A percentile compares a stretch with the other conserved stretches of the same genome.
Evolutionary conservation across 495 filamentous ascomycete species (phyloP).

Genomic region (Oleoguttula mirabilis): DNA sequence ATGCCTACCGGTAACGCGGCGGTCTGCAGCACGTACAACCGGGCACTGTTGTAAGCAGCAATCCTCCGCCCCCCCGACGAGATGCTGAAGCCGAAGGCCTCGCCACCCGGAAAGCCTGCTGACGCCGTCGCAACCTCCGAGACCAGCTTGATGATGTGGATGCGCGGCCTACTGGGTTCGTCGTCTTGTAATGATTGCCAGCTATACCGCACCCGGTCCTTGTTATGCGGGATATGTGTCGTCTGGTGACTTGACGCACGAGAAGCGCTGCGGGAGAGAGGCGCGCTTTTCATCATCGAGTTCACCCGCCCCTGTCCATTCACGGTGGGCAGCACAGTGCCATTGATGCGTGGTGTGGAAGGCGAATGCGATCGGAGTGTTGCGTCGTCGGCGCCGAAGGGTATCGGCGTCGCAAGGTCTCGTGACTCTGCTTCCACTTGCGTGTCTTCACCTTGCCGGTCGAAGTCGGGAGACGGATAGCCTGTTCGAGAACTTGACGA

Average conservation of each 20-base stretch:
- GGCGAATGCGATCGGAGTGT: not conserved
- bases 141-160: slow-evolving; percentile 21
- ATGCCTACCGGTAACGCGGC: slow-evolving; percentile 19
- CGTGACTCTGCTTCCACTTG: not conserved
- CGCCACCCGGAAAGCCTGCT: slow-evolving; percentile 19
- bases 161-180: slow-evolving; percentile 19
- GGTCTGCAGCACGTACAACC: slow-evolving; percentile 17
- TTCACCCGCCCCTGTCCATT: slow-evolving; percentile 7
- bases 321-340: not conserved
- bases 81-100: slow-evolving; percentile 20
- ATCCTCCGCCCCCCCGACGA: slow-evolving; percentile 13
- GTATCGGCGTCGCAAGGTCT: not conserved
- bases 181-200: slow-evolving; percentile 20
- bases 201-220: slow-evolving; percentile 19
- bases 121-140: slow-evolving; percentile 19
- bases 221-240: slow-evolving; percentile 7
- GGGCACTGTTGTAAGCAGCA: slow-evolving; percentile 18
- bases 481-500: too few species aligned
- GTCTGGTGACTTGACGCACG: slow-evolving; percentile 7
- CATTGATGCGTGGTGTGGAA: not conserved
- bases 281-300: slow-evolving; percentile 8
- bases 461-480: too few species aligned
- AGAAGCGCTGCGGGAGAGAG: slow-evolving; percentile 7
- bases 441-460: too few species aligned
- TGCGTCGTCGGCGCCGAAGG: not conserved